Evolutionary conservation across 1,284 basidiomycete species (phyloP).

Genomic region (Tilletia caries): DNA sequence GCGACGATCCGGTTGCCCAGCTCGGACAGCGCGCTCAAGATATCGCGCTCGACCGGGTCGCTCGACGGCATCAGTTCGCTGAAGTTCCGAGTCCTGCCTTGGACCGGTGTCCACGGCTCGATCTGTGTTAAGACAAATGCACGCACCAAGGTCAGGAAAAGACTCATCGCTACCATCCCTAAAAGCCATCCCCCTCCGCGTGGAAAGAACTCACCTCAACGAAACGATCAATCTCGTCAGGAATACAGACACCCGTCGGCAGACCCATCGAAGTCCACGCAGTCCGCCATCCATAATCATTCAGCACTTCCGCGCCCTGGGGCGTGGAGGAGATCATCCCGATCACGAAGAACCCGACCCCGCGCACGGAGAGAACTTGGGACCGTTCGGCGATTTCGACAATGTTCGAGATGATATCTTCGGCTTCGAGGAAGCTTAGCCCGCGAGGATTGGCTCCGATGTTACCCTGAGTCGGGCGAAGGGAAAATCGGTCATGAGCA

Average conservation of each 20-base stretch:
- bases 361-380: constrained; percentile 81
- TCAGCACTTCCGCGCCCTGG: constrained; percentile 74
- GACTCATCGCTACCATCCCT: too few species aligned
- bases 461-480: constrained; percentile 70
- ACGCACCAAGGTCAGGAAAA: too few species aligned
- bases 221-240: constrained; percentile 74
- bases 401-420: constrained; percentile 83
- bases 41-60: constrained; percentile 71
- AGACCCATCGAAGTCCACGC: constrained; percentile 80
- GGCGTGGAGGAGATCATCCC: constrained; percentile 74
- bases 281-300: constrained; percentile 76
- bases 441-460: constrained; percentile 86
- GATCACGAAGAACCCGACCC: constrained; percentile 93
- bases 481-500: neutral
- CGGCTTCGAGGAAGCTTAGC: constrained; percentile 87
- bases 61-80: constrained; percentile 55
- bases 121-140: constrained; percentile 60
- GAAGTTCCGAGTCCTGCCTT: constrained; percentile 22
- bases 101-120: constrained; percentile 65
- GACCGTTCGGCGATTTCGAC: constrained; percentile 88
- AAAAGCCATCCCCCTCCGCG: neutral
- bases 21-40: constrained; percentile 85
- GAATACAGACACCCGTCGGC: constrained; percentile 85
- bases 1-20: constrained; percentile 93
- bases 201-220: constrained; percentile 64